Percentiles rank a stretch among this genome's conserved stretches.
Evolutionary conservation across 148 eudicot species (phyloP).

Genomic region (Tetragonia tetragonoides): DNA sequence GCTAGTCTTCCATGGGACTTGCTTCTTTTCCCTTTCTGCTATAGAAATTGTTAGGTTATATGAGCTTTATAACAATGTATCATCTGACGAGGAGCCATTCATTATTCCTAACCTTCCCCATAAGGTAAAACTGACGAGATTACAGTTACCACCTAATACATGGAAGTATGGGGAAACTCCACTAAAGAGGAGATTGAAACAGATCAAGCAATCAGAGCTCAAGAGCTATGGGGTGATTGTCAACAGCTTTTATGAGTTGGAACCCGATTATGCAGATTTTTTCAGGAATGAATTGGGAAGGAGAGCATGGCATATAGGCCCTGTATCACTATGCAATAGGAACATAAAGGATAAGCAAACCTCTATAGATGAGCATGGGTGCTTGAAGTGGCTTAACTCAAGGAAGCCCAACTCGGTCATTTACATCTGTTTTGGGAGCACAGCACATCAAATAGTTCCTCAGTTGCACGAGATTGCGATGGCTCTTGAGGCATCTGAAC

Average conservation of each 20-base stretch:
- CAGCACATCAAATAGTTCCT: background rate
- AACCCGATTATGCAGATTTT: conserved; percentile 49
- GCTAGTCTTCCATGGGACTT: conserved; percentile 45
- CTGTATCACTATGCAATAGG: conserved; percentile 38
- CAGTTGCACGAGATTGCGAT: conserved; percentile 50
- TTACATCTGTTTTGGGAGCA: conserved; percentile 54
- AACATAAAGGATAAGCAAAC: conserved; percentile 29
- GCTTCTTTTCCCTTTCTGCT: conserved; percentile 36
- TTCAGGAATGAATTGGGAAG: conserved; percentile 37
- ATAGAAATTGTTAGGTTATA: conserved; percentile 21
- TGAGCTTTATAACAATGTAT: conserved; percentile 35
- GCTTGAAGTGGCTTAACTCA: conserved; percentile 58
- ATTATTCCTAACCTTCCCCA: conserved; percentile 38
- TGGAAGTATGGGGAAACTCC: background rate
- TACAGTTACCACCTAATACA: conserved; percentile 13
- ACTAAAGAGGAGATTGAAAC: background rate
- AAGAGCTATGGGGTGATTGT: conserved; percentile 47
- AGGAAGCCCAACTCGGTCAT: conserved; percentile 51
- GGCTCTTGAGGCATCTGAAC: conserved; percentile 49
- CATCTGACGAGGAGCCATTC: conserved; percentile 42
- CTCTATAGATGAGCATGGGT: conserved; percentile 38
- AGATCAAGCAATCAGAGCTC: conserved; percentile 29
- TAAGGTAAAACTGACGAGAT: conserved; percentile 27
- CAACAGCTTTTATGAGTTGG: conserved; percentile 69
- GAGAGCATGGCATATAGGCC: conserved; percentile 60